phyloP scores from a whole-genome alignment of 441 rosid genomes.

The Flueggea neowawraea region DNA sequence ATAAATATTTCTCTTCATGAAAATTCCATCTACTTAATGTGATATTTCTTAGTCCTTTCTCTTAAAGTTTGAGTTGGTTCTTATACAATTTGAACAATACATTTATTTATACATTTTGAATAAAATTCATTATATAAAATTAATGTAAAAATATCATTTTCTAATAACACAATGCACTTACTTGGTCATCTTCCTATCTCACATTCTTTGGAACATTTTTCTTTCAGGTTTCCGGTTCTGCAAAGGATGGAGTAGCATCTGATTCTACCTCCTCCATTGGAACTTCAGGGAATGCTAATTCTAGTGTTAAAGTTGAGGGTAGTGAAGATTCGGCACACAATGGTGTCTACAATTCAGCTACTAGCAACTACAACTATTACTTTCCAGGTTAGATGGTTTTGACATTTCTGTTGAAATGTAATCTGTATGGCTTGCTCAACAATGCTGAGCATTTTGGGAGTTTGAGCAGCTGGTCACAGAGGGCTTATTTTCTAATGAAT shows the following conservation, averaged over 20 bases:
- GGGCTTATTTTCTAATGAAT: no score
- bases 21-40: no score
- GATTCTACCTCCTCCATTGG: conserved; percentile 17
- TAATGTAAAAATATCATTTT: no score
- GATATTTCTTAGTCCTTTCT: no score
- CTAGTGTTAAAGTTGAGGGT: conserved; percentile 23
- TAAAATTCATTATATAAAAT: no score
- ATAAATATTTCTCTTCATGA: no score
- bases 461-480: no score
- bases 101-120: no score
- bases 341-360: conserved; percentile 25
- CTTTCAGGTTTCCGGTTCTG: conserved; percentile 24
- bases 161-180: no score
- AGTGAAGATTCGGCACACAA: conserved; percentile 24
- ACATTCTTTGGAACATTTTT: conserved; percentile 1
- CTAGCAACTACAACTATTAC: conserved; percentile 35
- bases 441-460: no score
- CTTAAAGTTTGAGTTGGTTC: no score
- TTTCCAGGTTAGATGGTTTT: conserved; percentile 45
- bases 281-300: conserved; percentile 18
- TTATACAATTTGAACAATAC: no score
- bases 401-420: background rate
- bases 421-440: background rate
- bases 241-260: conserved; percentile 28
- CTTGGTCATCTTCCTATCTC: background rate